phyloP scores from a whole-genome alignment of 176 grass and related monocot species.

The Eragrostis curvula region DNA sequence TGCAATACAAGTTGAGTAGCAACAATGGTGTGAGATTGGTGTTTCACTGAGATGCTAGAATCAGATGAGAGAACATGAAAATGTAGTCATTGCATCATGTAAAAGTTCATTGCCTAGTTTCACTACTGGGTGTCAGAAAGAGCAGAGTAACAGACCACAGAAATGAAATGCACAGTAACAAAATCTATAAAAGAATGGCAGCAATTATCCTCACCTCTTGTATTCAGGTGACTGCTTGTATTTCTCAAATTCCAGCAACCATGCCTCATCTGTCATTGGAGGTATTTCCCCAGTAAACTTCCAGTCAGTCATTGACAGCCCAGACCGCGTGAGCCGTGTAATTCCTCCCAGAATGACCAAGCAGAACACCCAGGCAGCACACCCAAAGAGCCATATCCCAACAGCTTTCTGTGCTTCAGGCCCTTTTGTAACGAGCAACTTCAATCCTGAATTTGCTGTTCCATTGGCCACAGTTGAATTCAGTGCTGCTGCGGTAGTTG shows the following conservation, averaged over 20 bases:
- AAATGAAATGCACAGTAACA: not conserved
- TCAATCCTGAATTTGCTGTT: slow-evolving; percentile 68
- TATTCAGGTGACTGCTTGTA: slow-evolving; percentile 94
- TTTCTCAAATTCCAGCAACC: slow-evolving; percentile 83
- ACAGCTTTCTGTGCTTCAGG: slow-evolving; percentile 78
- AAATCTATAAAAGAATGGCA: not conserved
- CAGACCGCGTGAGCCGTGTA: slow-evolving; percentile 92
- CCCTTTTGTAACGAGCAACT: slow-evolving; percentile 78
- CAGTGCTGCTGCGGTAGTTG: slow-evolving; percentile 47
- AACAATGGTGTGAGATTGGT: not conserved
- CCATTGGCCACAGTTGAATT: slow-evolving; percentile 40
- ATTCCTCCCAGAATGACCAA: slow-evolving; percentile 93
- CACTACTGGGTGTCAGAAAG: not conserved
- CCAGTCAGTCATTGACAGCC: slow-evolving; percentile 98
- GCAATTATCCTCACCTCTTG: slow-evolving; percentile 49
- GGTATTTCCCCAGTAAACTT: slow-evolving; percentile 84
- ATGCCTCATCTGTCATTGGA: slow-evolving; percentile 74
- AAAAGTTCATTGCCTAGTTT: slow-evolving; percentile 1
- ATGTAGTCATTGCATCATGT: not conserved
- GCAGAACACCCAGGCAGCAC: slow-evolving; percentile 93
- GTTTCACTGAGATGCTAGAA: not conserved
- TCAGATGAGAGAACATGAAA: not conserved
- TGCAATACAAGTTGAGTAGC: slow-evolving; percentile 11
- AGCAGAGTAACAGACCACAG: not conserved
- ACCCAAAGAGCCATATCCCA: slow-evolving; percentile 92